Base-by-base conservation (phyloP, 1,284 basidiomycete species). In the Chalciporus sp. region DNA sequence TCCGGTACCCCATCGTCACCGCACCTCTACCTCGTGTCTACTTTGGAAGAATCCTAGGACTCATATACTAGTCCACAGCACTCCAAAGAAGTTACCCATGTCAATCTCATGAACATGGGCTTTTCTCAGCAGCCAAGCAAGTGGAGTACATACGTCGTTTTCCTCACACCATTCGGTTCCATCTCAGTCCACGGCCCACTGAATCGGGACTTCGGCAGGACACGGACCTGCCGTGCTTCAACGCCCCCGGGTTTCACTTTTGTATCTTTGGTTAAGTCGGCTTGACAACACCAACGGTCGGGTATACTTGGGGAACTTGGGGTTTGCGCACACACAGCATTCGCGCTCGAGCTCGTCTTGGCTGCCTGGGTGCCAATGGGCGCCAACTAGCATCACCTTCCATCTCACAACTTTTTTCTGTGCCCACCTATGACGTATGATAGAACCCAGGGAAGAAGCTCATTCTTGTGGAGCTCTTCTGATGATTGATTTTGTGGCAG, bases 1-100 rank as follows among this genome's bases (percentile, higher is more conserved):
- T 45, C 37, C 43, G 19, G 46, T 19, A 28, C n/a, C 27, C 8
- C 19, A 28, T 54, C 42, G 20, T 43, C 45, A 31, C 50, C 47
- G 39, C 52, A 33, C 47, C 7, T 48, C 41, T 20, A 28, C 51
- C 52, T 64, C 61, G 33, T 68, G 53, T 52, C 42, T 29, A 43
- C 49, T 51, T 35, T n/a, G 39, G 55, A 53, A 33, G 43, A 20
- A 40, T 19, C 47, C 29, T 52, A 39, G 48, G 42, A 48, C 35
- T n/a, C 35, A 48, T 47, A 33, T 3, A 23, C 23, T 35, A 47
- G 37, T 23, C 33, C 23, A 45, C 42, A 48, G 37, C 29, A 40
- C 39, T 31, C 50, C 35, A 37, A 23, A 23, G 23, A 52, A 50
- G 57, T 60, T 56, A 58, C 17, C 28, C 19, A 46, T n/a, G 12